A percentile compares a stretch with the other conserved stretches of the same genome.
These are phyloP conservation scores for Talaromyces funiculosus DNA, from an alignment of 2,329 filamentous ascomycete genomes.

Conservation along the genomic window DNA sequence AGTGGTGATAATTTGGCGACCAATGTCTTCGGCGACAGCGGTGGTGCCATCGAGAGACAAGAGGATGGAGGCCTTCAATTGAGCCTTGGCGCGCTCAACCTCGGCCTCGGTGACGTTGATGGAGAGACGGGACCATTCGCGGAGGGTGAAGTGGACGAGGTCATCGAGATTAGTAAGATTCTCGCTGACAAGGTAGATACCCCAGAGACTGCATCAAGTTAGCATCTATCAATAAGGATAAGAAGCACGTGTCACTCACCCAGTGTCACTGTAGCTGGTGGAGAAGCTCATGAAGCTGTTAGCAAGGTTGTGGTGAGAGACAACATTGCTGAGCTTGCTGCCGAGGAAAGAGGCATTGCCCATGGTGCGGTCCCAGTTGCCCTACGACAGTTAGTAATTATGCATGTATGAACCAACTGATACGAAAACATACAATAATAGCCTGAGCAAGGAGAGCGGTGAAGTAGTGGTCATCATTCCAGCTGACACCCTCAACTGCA, in stretches of 20 bases:
- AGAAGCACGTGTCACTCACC: slow-evolving; percentile 54
- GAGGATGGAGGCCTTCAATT: slow-evolving; percentile 97
- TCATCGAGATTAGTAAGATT: slow-evolving; percentile 84
- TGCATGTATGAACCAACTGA: background rate
- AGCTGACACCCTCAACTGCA: slow-evolving; percentile 98
- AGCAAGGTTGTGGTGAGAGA: slow-evolving; percentile 90
- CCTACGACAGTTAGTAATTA: slow-evolving; percentile 30
- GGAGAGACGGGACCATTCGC: slow-evolving; percentile 95
- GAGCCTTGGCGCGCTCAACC: slow-evolving; percentile 96
- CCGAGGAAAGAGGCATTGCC: slow-evolving; percentile 95
- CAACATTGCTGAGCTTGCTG: slow-evolving; percentile 92
- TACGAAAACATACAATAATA: slow-evolving; percentile 56
- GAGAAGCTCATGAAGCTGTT: slow-evolving; percentile 99
- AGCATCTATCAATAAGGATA: background rate
- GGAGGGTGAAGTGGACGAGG: slow-evolving; percentile 94
- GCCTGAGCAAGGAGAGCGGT: slow-evolving; percentile 95
- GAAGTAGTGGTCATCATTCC: slow-evolving; percentile 99
- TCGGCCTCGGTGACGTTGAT: slow-evolving; percentile 83
- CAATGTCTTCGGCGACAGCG: slow-evolving; percentile 95
- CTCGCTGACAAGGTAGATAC: slow-evolving; percentile 96
- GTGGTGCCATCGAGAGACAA: slow-evolving; percentile 96
- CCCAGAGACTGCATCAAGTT: slow-evolving; percentile 71
- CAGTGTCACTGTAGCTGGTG: slow-evolving; percentile 98
- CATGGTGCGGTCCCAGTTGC: slow-evolving; percentile 99
- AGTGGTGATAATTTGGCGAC: slow-evolving; percentile 96